Evolutionary conservation across 2,329 filamentous ascomycete species (phyloP), one percentile per base, ranked within the genome.

Genomic region (Xylaria sp.): DNA sequence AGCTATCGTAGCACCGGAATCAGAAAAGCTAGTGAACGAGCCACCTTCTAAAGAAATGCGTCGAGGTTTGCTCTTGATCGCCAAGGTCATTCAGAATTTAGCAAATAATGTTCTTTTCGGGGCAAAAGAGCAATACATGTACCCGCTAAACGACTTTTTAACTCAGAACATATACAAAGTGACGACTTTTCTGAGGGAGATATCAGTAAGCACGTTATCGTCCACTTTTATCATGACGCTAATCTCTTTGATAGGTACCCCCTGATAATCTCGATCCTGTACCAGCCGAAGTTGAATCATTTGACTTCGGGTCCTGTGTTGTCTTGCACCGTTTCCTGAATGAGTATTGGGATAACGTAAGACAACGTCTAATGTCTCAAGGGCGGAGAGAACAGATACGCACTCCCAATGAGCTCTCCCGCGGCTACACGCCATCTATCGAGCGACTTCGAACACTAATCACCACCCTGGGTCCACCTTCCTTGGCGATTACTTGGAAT

Each of bases 21-120:
- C 85, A 1, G 90, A 92, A 75, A 89, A 89, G 1, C 82, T 92
- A n/a, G 88, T 92, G 20, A 81, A 84, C 18, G 83, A 82, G 1
- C 75, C 87, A 2, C 90, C 89, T 6, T 89, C 89, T 1, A 91
- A 91, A 76, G 89, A 91, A 74, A 90, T 92, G 87, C 85, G 90
- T 20, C 85, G 90, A 63, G 90, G 90, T 3, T 82, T 92, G 6
- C 83, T 92, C 37, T 83, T 92, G 39, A 92, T 92, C 72, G 90
- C 90, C 59, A 92, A 92, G 76, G 87, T 92, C 67, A 87, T 92
- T 25, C 90, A 92, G 73, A 92, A 91, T 74, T 82, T 92, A 44
- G 90, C 90, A 44, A 92, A 92, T 74, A 92, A 92, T 67, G 90
- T 92, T 34, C 82, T 92, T 1, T 92, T 92, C 73, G 90, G 90